These are phyloP conservation scores for Nicotiana undulata DNA, from an alignment of 257 asterid species.

Conservation along the genomic window DNA sequence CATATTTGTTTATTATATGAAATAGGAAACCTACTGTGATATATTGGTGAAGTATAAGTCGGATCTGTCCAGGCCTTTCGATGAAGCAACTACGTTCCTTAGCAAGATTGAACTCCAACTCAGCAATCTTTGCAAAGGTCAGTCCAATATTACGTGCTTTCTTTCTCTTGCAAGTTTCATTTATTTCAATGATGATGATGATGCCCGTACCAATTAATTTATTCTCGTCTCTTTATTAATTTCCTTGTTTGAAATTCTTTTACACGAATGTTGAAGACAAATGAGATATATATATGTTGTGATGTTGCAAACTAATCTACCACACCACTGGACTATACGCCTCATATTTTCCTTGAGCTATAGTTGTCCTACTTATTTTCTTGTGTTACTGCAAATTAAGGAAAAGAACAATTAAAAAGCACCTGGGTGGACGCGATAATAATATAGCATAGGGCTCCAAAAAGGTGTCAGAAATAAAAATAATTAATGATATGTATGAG, in stretches of 20 bases:
- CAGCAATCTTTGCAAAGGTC: conserved; percentile 58
- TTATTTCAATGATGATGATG: too few relatives aligned
- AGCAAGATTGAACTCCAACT: conserved; percentile 58
- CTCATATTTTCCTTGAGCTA: too few relatives aligned
- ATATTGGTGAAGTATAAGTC: conserved; percentile 62
- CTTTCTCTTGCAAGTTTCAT: not conserved
- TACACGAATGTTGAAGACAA: too few relatives aligned
- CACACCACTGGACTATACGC: not conserved
- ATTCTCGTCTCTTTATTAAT: too few relatives aligned
- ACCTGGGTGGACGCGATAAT: not conserved
- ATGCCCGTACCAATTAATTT: too few relatives aligned
- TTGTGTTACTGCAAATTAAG: not conserved
- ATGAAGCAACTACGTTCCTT: conserved; percentile 81
- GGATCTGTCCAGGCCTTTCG: conserved; percentile 71
- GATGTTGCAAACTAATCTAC: not conserved
- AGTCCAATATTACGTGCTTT: not conserved
- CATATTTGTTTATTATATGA: not conserved
- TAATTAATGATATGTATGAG: not conserved
- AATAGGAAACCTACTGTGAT: conserved; percentile 64
- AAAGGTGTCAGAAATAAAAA: not conserved
- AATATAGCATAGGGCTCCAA: not conserved
- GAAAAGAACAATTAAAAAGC: not conserved
- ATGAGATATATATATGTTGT: not conserved
- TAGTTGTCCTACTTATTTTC: not conserved
- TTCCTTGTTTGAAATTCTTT: too few relatives aligned